Base-by-base conservation (phyloP, 2,329 filamentous ascomycete genomes). In the Exophiala xenobiotica region DNA sequence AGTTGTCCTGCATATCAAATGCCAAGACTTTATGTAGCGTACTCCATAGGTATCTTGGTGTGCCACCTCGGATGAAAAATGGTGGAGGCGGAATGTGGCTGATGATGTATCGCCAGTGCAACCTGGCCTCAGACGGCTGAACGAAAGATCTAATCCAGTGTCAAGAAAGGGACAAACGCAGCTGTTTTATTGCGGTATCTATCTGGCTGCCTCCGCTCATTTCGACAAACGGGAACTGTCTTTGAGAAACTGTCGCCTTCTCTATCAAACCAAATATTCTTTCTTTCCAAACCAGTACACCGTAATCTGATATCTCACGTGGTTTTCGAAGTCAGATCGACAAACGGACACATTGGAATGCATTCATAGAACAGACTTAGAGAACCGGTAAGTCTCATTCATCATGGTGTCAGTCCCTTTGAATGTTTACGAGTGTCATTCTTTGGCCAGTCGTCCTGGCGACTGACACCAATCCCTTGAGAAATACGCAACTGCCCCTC, bases 101-200 rank as follows among this genome's bases (percentile, higher is more conserved):
- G 38, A 40, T 23, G 38, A 40, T 40, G 20, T n/a, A 24, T 40
- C 19, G 22, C 38, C 38, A 40, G n/a, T 22, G 19, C 38, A 5
- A 12, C 23, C 38, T 40, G n/a, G 38, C 38, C 38, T 24, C 29
- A 11, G 12, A 33, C 29, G 6, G 29, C 12, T 6, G 5, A 33
- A 33, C 12, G 29, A 33, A 33, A 33, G 29, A 33, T 14, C 16
- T 14, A 14, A 12, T 33, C 16, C 16, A 4, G 29, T 33, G 12
- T 4, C 4, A 11, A 33, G 3, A 6, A 33, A 12, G 16, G 29
- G 29, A n/a, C n/a, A n/a, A n/a, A n/a, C n/a, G n/a, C n/a, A n/a
- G n/a, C n/a, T n/a, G n/a, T n/a, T n/a, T n/a, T n/a, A n/a, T n/a
- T n/a, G n/a, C n/a, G n/a, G n/a, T n/a, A n/a, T n/a, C n/a, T n/a